Conservation (phyloP, 2,329 filamentous ascomycete genomes). For the Aciculosporium take region DNA sequence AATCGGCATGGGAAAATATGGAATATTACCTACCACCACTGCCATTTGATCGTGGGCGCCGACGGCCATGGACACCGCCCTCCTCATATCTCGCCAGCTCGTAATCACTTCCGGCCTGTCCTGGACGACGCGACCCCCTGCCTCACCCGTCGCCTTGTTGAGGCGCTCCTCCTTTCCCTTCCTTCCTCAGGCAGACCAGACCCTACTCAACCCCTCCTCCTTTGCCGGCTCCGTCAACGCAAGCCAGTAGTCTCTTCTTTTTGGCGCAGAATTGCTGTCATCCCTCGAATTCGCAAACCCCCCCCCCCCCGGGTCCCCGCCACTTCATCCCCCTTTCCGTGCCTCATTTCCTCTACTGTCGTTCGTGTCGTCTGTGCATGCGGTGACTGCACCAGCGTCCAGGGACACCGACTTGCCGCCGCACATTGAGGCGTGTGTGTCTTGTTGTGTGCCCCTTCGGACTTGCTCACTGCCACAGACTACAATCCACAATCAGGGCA, state of each 20-base stretch:
- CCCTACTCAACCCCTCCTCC: no score
- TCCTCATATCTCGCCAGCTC: background rate
- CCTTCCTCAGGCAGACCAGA: no score
- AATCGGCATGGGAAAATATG: no score
- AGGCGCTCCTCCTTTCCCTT: background rate
- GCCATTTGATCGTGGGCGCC: no score
- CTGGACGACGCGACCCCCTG: constrained; percentile 1
- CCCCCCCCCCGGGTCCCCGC: background rate
- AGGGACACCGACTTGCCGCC: constrained; percentile 1
- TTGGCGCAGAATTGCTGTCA: background rate
- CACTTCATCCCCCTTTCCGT: background rate
- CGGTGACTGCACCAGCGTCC: background rate
- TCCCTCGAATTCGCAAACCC: background rate
- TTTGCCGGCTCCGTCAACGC: no score
- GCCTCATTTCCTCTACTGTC: background rate
- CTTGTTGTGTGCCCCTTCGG: background rate
- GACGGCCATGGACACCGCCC: background rate
- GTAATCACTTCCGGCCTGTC: background rate
- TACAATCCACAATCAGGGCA: background rate
- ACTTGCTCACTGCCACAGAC: background rate
- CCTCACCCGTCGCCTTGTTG: background rate
- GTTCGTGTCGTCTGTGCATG: constrained; percentile 1
- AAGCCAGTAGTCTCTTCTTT: no score
- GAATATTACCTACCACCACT: no score
- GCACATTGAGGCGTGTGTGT: constrained; percentile 1